Evolutionary conservation across 1,139 yeast genomes (phyloP).

Genomic region (Nakaseomyces glabratus): DNA sequence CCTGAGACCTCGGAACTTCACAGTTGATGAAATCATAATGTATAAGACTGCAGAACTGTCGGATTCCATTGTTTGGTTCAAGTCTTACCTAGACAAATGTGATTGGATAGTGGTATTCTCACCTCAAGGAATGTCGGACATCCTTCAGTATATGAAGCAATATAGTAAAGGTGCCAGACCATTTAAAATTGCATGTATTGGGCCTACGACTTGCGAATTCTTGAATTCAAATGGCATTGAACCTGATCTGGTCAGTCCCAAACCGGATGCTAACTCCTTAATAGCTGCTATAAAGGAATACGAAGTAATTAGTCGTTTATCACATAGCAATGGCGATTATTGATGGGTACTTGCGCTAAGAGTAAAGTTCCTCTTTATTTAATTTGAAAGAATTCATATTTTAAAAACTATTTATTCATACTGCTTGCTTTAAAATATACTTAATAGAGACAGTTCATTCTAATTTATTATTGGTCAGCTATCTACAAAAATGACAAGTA

Average conservation of each 20-base stretch:
- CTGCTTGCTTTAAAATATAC: too few relatives aligned
- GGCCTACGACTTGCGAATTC: constrained; percentile 81
- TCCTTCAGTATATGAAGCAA: constrained; percentile 40
- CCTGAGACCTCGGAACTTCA: constrained; percentile 38
- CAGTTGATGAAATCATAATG: constrained; percentile 55
- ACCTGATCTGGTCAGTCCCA: constrained; percentile 58
- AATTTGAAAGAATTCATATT: too few relatives aligned
- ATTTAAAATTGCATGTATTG: constrained; percentile 67
- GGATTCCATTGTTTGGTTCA: constrained; percentile 40
- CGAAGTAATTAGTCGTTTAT: too few relatives aligned
- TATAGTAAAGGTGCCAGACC: constrained; percentile 9
- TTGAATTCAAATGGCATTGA: constrained; percentile 42
- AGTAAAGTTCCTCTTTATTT: too few relatives aligned
- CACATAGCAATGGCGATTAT: too few relatives aligned
- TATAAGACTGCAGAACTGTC: constrained; percentile 54
- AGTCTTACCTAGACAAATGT: constrained; percentile 12
- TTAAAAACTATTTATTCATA: too few relatives aligned
- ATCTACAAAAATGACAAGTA: too few relatives aligned
- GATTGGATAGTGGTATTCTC: constrained; percentile 80
- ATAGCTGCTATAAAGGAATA: constrained; percentile 31
- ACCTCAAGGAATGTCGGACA: constrained; percentile 73
- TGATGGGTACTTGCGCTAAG: too few relatives aligned
- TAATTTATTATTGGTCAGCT: constrained; percentile 7
- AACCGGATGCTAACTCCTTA: constrained; percentile 63
- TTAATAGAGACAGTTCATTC: neutral